Evolutionary conservation across 768 basidiomycete species (phyloP).

Genomic region (Naematelia encephala): DNA sequence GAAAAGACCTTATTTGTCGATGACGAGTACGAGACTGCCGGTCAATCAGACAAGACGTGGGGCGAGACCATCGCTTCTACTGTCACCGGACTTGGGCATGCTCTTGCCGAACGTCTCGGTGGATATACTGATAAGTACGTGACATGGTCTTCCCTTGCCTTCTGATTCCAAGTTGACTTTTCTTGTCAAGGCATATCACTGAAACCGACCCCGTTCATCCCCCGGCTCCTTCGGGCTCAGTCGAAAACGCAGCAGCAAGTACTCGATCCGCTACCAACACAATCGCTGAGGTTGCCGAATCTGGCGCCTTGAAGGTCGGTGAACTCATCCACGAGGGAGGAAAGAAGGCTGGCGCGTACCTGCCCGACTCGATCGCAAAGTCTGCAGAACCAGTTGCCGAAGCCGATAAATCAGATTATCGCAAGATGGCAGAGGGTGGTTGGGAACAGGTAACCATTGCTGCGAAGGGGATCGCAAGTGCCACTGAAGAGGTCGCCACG

Average conservation of each 20-base stretch:
- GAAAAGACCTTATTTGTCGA: conserved; percentile 38
- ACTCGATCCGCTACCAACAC: conserved; percentile 8
- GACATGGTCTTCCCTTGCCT: neutral
- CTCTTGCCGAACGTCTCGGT: conserved; percentile 28
- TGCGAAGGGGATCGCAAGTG: conserved; percentile 34
- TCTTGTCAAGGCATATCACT: conserved; percentile 20
- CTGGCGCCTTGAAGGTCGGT: conserved; percentile 24
- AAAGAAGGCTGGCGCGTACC: conserved; percentile 23
- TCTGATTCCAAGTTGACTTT: neutral
- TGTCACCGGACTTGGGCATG: conserved; percentile 32
- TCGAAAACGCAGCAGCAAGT: neutral
- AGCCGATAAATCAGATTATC: conserved; percentile 26
- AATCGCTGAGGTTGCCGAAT: conserved; percentile 28
- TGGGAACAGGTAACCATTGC: conserved; percentile 40
- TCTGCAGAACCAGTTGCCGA: conserved; percentile 23
- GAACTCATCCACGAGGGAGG: conserved; percentile 36
- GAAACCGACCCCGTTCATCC: conserved; percentile 32
- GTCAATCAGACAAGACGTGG: conserved; percentile 28
- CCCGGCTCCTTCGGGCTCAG: conserved; percentile 20
- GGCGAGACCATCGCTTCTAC: conserved; percentile 38
- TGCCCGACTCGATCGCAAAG: conserved; percentile 32
- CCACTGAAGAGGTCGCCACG: conserved; percentile 26
- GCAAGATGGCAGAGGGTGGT: conserved; percentile 29
- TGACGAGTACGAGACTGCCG: conserved; percentile 42
- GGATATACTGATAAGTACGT: conserved; percentile 36